These are phyloP conservation scores for Pyrus pyrifolia DNA, from an alignment of 306 rosid species.

Conservation along the genomic window DNA sequence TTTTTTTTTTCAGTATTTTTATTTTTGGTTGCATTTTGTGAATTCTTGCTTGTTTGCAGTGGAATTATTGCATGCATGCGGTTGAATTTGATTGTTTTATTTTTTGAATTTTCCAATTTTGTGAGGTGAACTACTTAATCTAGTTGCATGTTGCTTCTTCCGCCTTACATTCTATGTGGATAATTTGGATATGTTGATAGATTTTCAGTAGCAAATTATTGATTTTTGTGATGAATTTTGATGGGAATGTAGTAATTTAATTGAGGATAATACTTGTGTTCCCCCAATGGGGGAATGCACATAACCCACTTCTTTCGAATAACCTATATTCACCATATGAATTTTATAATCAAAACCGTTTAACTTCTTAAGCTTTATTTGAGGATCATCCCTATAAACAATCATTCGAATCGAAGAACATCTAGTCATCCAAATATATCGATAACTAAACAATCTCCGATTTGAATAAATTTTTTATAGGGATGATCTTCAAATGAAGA, in stretches of 20 bases:
- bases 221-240: background rate
- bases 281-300: too few species aligned
- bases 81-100: background rate
- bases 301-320: too few species aligned
- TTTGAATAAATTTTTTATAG: too few species aligned
- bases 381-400: too few species aligned
- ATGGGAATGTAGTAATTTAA: background rate
- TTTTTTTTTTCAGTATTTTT: background rate
- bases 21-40: constrained; percentile 16
- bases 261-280: too few species aligned
- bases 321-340: too few species aligned
- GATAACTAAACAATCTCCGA: too few species aligned
- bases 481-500: too few species aligned
- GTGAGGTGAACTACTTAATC: background rate
- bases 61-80: background rate
- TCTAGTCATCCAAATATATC: too few species aligned
- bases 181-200: background rate
- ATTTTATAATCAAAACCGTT: too few species aligned
- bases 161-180: background rate
- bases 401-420: too few species aligned
- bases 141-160: background rate
- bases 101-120: background rate
- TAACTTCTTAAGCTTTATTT: too few species aligned
- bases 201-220: background rate
- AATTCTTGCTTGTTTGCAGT: background rate